Evolutionary conservation across 106 monocot genomes (phyloP).

Genomic region (Iris macrosiphon): DNA sequence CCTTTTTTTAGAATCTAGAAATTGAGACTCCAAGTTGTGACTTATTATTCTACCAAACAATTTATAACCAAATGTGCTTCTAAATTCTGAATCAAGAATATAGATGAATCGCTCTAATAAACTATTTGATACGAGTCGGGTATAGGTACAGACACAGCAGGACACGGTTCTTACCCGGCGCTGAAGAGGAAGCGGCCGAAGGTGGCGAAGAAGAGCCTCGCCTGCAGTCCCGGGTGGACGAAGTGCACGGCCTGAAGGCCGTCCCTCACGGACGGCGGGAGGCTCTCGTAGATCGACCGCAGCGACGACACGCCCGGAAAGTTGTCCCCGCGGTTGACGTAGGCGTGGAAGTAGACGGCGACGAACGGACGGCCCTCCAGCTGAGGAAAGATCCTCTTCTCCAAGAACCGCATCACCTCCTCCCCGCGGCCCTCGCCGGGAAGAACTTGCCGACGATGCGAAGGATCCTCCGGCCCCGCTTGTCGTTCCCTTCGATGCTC

Average conservation of each 20-base stretch:
- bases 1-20: too few species aligned
- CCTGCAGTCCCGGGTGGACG: constrained; percentile 79
- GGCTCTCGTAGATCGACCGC: constrained; percentile 53
- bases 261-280: constrained; percentile 35
- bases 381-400: constrained; percentile 48
- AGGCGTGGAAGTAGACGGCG: constrained; percentile 72
- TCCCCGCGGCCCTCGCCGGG: constrained; percentile 39
- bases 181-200: constrained; percentile 85
- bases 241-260: constrained; percentile 63
- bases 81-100: too few species aligned
- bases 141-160: too few species aligned
- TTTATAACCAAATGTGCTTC: too few species aligned
- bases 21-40: too few species aligned
- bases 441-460: constrained; percentile 77
- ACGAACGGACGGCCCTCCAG: constrained; percentile 36
- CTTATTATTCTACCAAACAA: too few species aligned
- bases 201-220: constrained; percentile 89
- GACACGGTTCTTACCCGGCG: constrained; percentile 62
- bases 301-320: constrained; percentile 66
- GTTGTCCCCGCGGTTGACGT: constrained; percentile 48
- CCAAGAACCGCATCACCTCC: constrained; percentile 43
- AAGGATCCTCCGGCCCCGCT: constrained; percentile 64
- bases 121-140: too few species aligned
- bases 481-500: constrained; percentile 68
- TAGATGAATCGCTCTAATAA: too few species aligned